A percentile compares a stretch with the other conserved stretches of the same genome.
phyloP scores from a whole-genome alignment of 768 basidiomycete genomes.

The Agaricus subrufescens region DNA sequence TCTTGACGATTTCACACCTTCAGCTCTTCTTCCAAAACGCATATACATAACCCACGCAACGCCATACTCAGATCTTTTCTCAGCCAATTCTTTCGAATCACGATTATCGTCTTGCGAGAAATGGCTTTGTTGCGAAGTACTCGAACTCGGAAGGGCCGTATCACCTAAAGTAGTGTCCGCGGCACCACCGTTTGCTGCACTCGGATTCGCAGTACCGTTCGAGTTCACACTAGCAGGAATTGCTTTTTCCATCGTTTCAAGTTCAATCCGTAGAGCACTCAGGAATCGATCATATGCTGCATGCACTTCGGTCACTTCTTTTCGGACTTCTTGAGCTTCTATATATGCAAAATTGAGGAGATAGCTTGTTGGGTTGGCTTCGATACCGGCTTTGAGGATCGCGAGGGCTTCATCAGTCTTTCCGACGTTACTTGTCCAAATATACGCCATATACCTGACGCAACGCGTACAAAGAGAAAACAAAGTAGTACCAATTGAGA shows the following conservation, averaged over 20 bases:
- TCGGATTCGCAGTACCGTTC: constrained; percentile 30
- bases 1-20: constrained; percentile 79
- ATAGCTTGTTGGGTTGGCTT: constrained; percentile 83
- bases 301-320: constrained; percentile 65
- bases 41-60: constrained; percentile 89
- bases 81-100: constrained; percentile 50
- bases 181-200: constrained; percentile 24
- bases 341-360: constrained; percentile 88
- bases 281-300: constrained; percentile 71
- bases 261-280: constrained; percentile 52
- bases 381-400: constrained; percentile 80
- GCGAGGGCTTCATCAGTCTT: constrained; percentile 77
- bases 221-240: constrained; percentile 22
- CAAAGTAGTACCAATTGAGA: not conserved
- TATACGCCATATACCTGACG: constrained; percentile 87
- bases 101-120: constrained; percentile 47
- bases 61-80: constrained; percentile 66
- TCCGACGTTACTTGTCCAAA: constrained; percentile 70
- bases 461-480: constrained; percentile 2
- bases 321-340: constrained; percentile 60
- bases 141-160: not conserved
- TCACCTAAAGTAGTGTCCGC: constrained; percentile 1
- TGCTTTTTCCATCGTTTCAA: constrained; percentile 54
- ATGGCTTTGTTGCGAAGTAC: constrained; percentile 6
- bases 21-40: constrained; percentile 84